phyloP scores from a whole-genome alignment of 2,329 filamentous ascomycete genomes.

The Fusarium irregulare region DNA sequence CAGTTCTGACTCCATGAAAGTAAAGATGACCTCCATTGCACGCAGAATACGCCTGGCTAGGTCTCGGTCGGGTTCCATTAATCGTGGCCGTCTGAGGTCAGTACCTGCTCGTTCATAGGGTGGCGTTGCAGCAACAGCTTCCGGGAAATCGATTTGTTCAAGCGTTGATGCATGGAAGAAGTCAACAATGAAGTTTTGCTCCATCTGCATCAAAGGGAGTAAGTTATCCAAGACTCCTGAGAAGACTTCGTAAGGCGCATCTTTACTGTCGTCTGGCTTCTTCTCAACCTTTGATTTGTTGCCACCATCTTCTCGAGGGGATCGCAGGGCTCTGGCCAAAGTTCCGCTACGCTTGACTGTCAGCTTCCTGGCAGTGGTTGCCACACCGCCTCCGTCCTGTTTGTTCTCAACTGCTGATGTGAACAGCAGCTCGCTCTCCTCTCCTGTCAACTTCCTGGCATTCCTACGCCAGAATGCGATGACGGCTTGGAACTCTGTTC shows the following conservation, averaged over 20 bases:
- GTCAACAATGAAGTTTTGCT: constrained; percentile 97
- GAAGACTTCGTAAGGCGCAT: constrained; percentile 85
- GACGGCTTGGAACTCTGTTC: constrained; percentile 83
- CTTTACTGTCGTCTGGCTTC: constrained; percentile 69
- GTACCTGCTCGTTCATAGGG: constrained; percentile 77
- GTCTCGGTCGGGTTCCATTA: constrained; percentile 89
- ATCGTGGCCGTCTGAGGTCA: constrained; percentile 77
- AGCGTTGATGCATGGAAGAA: constrained; percentile 95
- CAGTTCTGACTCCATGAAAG: constrained; percentile 82
- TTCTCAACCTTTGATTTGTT: constrained; percentile 65
- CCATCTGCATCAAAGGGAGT: constrained; percentile 84
- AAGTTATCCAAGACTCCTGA: constrained; percentile 83
- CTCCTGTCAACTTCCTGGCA: constrained; percentile 77
- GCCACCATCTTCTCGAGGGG: constrained; percentile 72
- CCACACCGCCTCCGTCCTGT: constrained; percentile 77
- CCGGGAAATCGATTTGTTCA: constrained; percentile 83
- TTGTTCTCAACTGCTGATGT: constrained; percentile 87
- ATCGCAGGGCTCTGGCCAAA: constrained; percentile 77
- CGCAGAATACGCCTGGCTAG: constrained; percentile 87
- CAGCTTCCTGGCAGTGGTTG: constrained; percentile 82
- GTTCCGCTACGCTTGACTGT: constrained; percentile 96
- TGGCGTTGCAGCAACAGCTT: constrained; percentile 73
- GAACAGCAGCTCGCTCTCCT: constrained; percentile 88
- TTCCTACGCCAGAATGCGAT: constrained; percentile 82
- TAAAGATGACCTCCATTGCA: constrained; percentile 89